A percentile compares a stretch with the other conserved stretches of the same genome.
Conservation (phyloP, 257 asterid genomes). For the Galeopsis tetrahit region DNA sequence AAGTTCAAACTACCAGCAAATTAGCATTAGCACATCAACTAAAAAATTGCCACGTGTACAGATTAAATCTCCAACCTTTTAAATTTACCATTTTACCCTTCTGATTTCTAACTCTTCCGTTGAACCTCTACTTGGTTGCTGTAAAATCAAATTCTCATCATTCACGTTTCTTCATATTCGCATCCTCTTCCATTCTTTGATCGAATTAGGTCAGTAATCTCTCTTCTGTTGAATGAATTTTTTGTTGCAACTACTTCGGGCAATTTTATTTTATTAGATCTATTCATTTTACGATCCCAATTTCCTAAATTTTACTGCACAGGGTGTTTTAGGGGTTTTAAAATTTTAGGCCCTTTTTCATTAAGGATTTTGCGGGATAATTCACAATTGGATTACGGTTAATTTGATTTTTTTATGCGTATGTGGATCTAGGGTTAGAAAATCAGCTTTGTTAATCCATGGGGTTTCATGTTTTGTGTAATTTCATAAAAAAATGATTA, state of each 20-base stretch:
- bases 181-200: slow-evolving; percentile 23
- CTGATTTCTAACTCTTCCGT: not conserved
- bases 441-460: not conserved
- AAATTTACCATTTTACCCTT: not conserved
- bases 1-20: not conserved
- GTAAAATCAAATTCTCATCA: slow-evolving; percentile 1
- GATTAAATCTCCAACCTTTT: not conserved
- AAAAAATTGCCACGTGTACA: slow-evolving; percentile 16
- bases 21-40: slow-evolving; percentile 3
- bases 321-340: slow-evolving; percentile 12
- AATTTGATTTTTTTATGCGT: not conserved
- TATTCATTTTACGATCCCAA: not conserved
- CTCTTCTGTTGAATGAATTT: not conserved
- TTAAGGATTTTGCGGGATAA: not conserved
- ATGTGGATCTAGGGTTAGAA: slow-evolving; percentile 18
- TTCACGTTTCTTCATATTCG: not conserved
- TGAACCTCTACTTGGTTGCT: not conserved
- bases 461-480: not conserved
- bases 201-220: slow-evolving; percentile 24
- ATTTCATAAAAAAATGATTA: not conserved
- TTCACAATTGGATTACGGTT: not conserved
- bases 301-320: not conserved
- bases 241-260: not conserved
- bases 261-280: slow-evolving; percentile 14
- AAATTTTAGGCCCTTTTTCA: not conserved